phyloP scores from a whole-genome alignment of 2,329 filamentous ascomycete genomes.

The Scedosporium dehoogii region DNA sequence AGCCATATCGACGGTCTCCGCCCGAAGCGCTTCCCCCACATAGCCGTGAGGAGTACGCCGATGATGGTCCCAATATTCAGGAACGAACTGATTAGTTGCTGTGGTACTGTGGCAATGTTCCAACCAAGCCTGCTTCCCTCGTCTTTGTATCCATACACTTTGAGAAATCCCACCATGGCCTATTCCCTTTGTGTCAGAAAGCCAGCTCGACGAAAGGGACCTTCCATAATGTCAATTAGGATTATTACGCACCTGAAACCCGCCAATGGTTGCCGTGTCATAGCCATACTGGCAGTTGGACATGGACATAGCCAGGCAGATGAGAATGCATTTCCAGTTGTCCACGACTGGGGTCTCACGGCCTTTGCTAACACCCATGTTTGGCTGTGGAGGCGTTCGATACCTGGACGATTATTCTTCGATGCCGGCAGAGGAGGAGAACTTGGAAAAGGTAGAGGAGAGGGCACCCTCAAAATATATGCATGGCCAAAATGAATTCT shows the following conservation, averaged over 20 bases:
- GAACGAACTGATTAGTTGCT: slow-evolving; percentile 39
- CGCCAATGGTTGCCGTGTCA: slow-evolving; percentile 12
- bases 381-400: not conserved
- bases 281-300: slow-evolving; percentile 16
- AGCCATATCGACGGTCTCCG: slow-evolving; percentile 28
- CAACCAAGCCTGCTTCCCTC: slow-evolving; percentile 24
- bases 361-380: not conserved
- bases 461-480: no score
- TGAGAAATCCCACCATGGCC: slow-evolving; percentile 38
- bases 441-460: no score
- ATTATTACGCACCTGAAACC: slow-evolving; percentile 11
- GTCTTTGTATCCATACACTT: slow-evolving; percentile 24
- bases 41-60: slow-evolving; percentile 22
- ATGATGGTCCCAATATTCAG: slow-evolving; percentile 26
- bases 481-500: no score
- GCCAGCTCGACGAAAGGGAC: no score
- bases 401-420: not conserved
- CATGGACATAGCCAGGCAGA: slow-evolving; percentile 16
- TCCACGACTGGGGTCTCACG: slow-evolving; percentile 14
- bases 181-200: slow-evolving; percentile 21
- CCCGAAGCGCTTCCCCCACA: slow-evolving; percentile 24
- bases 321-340: slow-evolving; percentile 17
- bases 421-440: not conserved
- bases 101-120: slow-evolving; percentile 32
- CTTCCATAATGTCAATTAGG: not conserved